Conservation (phyloP, 495 filamentous ascomycete genomes). For the Aspergillus saccharolyticus region DNA sequence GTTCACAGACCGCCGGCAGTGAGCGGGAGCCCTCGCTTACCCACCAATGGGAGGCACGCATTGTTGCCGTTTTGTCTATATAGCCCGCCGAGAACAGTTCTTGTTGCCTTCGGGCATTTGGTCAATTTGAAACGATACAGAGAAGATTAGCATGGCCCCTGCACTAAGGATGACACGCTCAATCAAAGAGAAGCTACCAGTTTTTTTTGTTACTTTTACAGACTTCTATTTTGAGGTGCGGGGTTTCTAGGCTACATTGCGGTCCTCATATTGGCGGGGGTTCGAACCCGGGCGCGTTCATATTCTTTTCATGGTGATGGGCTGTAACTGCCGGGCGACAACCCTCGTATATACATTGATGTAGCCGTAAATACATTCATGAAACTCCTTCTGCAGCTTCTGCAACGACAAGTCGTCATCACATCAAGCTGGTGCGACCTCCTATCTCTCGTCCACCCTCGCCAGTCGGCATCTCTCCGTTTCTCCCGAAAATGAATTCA, state of each 20-base stretch:
- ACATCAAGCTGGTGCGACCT: slow-evolving; percentile 91
- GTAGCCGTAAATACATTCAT: neutral
- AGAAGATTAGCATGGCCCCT: slow-evolving; percentile 99
- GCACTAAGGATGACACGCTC: slow-evolving; percentile 99
- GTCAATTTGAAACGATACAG: slow-evolving; percentile 79
- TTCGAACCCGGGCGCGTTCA: slow-evolving; percentile 7
- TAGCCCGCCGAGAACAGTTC: slow-evolving; percentile 21
- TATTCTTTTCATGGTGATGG: neutral
- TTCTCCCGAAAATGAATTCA: slow-evolving; percentile 87
- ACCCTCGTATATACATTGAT: neutral
- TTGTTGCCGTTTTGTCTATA: slow-evolving; percentile 13
- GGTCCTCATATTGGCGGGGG: neutral
- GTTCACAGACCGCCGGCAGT: neutral
- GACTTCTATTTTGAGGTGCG: neutral
- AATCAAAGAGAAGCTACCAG: slow-evolving; percentile 93
- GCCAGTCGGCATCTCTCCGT: slow-evolving; percentile 90
- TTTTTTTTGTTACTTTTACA: slow-evolving; percentile 51
- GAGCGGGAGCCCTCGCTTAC: neutral
- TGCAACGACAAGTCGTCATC: slow-evolving; percentile 15
- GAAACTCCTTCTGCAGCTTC: neutral
- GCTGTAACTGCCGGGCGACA: no score
- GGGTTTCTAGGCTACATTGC: neutral
- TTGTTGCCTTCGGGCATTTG: slow-evolving; percentile 67
- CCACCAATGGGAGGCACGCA: slow-evolving; percentile 12
- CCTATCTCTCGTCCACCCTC: slow-evolving; percentile 88